Base-by-base conservation (phyloP, 2,329 filamentous ascomycete genomes). In the Beauveria varroae region DNA sequence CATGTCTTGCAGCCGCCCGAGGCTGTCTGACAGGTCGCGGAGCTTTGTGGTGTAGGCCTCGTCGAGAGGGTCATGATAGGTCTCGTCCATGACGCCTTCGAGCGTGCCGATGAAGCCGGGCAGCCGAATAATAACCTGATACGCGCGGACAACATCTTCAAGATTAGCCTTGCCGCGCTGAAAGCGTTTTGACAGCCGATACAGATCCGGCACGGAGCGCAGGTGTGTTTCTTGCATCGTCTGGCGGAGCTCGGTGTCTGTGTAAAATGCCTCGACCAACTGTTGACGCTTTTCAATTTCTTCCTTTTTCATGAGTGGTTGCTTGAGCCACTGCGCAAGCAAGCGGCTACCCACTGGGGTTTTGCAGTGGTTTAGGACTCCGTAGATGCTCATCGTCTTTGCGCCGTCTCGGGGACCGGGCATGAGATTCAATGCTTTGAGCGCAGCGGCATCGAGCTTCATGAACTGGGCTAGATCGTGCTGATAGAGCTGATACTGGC, bases 371-470 rank as follows among this genome's bases (percentile, higher is more conserved):
- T 99, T 98, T 47, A 99, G 80, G 20, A 99, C 78, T 0, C 95
- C 95, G 68, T 90, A 99, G 57, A 99, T 74, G 71, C 93, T 98
- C 95, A 99, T 99, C 1, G 86, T 96, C 78, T 97, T 98, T n/a
- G 91, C 85, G 2, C 95, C 95, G 70, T 99, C 95, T 65, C 92
- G 86, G 0, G 91, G 91, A 5, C 95, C 93, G 5, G 95, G 96
- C 93, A 99, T 98, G 43, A 99, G 82, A 69, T 99, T 99, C 59
- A 99, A 81, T 0, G 95, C 95, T 69, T 96, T 93, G 49, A 99
- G 79, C 0, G 95, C 95, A 1, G 95, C 91, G 0, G 96, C 92
- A 74, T 99, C 95, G 5, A 99, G 81, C 75, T 97, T 99, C 95
- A 99, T 99, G 73, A 91, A 99, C 69, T 99, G 93, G 2, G 93